These are phyloP conservation scores for Basipetospora chlamydospora DNA, from an alignment of 2,329 filamentous ascomycete genomes.

Conservation along the genomic window DNA sequence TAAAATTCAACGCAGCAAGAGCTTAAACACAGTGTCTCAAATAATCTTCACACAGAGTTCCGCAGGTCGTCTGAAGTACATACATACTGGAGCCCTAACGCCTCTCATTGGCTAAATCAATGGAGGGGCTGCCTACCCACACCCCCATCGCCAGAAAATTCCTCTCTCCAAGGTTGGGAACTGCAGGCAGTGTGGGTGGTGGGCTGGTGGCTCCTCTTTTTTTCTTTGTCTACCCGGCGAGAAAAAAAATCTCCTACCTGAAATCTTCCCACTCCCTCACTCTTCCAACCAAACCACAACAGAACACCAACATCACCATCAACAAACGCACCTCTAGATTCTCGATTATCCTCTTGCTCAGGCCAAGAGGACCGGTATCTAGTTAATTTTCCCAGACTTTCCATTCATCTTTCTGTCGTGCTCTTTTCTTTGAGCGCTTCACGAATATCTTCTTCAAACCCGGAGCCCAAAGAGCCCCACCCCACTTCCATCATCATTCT, in stretches of 20 bases:
- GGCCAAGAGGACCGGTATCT: slow-evolving; percentile 7
- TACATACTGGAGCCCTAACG: too few species aligned
- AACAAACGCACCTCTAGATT: slow-evolving; percentile 3
- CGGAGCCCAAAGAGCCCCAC: slow-evolving; percentile 12
- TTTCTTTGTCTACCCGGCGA: slow-evolving; percentile 1
- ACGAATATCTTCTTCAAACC: slow-evolving; percentile 3
- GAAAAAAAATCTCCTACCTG: slow-evolving; percentile 7
- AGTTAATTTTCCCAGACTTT: slow-evolving; percentile 5
- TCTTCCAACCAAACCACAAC: slow-evolving; percentile 4
- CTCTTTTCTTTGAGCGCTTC: slow-evolving; percentile 2
- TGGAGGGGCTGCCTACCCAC: not conserved
- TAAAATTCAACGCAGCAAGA: too few species aligned
- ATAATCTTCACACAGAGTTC: too few species aligned
- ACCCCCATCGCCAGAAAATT: slow-evolving; percentile 3
- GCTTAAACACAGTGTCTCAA: too few species aligned
- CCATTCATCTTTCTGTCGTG: slow-evolving; percentile 5
- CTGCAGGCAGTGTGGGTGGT: too few species aligned
- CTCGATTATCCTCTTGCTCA: slow-evolving; percentile 6
- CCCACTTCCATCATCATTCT: slow-evolving; percentile 23
- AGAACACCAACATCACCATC: slow-evolving; percentile 4
- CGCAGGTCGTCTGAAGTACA: too few species aligned
- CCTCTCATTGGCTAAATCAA: slow-evolving; percentile 2
- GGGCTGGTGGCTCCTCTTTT: not conserved
- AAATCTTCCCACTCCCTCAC: not conserved
- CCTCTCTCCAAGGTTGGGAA: not conserved